A percentile compares a stretch with the other conserved stretches of the same genome.
Conservation (phyloP, 2,329 filamentous ascomycete species). For the Mycogone perniciosa region DNA sequence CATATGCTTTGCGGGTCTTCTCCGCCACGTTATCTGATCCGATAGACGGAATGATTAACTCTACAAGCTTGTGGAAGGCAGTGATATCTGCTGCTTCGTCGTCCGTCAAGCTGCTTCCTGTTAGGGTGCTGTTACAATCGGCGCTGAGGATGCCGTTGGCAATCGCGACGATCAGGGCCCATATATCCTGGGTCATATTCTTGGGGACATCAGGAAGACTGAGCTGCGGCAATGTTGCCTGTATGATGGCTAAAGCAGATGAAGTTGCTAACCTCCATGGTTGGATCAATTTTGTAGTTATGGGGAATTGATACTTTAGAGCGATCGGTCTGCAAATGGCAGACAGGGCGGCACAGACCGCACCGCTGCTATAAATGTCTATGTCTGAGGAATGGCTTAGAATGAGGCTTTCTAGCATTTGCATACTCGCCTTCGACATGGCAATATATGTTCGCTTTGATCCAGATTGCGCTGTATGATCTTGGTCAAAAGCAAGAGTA, state of each 20-base stretch:
- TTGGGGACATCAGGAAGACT: constrained; percentile 41
- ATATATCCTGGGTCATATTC: constrained; percentile 52
- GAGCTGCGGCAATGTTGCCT: constrained; percentile 57
- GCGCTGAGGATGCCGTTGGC: constrained; percentile 64
- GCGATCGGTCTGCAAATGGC: constrained; percentile 64
- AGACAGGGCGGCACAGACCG: constrained; percentile 57
- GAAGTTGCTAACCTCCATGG: constrained; percentile 79
- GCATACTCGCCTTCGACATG: constrained; percentile 76
- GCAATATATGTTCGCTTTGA: constrained; percentile 77
- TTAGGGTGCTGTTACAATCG: constrained; percentile 44
- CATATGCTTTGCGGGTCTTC: constrained; percentile 60
- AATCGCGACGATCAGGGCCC: constrained; percentile 60
- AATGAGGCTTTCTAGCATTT: constrained; percentile 57
- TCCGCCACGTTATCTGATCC: constrained; percentile 61
- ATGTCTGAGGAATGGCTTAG: constrained; percentile 52
- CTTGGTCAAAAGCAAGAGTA: constrained; percentile 57
- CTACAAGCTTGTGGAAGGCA: constrained; percentile 62
- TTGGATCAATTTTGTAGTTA: constrained; percentile 61
- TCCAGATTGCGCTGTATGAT: constrained; percentile 27
- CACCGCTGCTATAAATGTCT: constrained; percentile 64
- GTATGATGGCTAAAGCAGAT: constrained; percentile 61
- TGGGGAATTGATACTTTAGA: constrained; percentile 74
- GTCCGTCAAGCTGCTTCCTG: constrained; percentile 43
- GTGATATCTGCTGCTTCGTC: constrained; percentile 80
- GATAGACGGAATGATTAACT: constrained; percentile 67